A percentile compares a stretch with the other conserved stretches of the same genome.
phyloP scores from a whole-genome alignment of 345 rosid genomes.

The Trapa bicornis region DNA sequence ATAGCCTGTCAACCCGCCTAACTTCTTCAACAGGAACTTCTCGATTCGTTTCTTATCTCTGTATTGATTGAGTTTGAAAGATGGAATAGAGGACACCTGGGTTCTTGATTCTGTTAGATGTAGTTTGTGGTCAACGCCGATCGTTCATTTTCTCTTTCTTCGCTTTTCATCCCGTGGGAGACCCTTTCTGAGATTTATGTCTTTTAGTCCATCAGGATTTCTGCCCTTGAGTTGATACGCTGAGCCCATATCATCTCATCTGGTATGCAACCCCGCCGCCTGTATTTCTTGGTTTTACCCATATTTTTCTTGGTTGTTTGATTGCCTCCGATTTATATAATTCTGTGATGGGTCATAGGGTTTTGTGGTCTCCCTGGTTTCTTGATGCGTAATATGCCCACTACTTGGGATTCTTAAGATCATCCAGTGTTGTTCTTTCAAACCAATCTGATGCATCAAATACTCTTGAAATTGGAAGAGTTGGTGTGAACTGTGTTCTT shows the following conservation, averaged over 20 bases:
- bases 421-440: not conserved
- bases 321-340: not conserved
- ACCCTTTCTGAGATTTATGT: not conserved
- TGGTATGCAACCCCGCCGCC: not conserved
- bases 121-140: not conserved
- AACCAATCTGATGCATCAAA: not conserved
- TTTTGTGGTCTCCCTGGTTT: not conserved
- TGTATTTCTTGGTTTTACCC: not conserved
- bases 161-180: not conserved
- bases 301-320: not conserved
- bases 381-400: not conserved
- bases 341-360: not conserved
- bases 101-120: not conserved
- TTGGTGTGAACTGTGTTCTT: not conserved
- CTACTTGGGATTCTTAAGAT: not conserved
- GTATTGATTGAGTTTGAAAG: not conserved
- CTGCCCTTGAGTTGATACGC: conserved; percentile 2
- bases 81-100: not conserved
- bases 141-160: not conserved
- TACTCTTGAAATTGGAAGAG: not conserved
- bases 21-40: not conserved
- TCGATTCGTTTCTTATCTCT: not conserved
- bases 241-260: not conserved
- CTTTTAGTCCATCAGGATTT: conserved; percentile 1
- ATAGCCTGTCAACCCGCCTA: not conserved